Percentiles rank a stretch among this genome's conserved stretches.
Evolutionary conservation across 768 basidiomycete species (phyloP).

Genomic region (Lactarius vividus): DNA sequence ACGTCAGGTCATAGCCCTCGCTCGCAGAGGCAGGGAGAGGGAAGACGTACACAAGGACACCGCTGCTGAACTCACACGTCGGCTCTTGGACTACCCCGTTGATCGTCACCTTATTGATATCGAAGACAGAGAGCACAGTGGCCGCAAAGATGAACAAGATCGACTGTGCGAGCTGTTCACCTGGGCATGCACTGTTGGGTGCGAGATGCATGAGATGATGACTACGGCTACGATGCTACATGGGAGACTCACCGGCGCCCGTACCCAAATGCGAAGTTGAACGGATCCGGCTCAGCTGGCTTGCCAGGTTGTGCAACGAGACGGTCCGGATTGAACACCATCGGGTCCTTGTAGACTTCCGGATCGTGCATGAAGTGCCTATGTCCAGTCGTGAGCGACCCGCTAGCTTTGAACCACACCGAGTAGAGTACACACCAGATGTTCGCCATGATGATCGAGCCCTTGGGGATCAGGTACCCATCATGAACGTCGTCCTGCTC

Average conservation of each 20-base stretch:
- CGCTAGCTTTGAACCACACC: not conserved
- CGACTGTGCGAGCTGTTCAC: slow-evolving; percentile 26
- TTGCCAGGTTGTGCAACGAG: slow-evolving; percentile 29
- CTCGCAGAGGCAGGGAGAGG: not conserved
- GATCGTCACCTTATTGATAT: slow-evolving; percentile 23
- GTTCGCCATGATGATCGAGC: slow-evolving; percentile 37
- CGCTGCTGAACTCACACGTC: slow-evolving; percentile 20
- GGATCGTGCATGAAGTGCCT: slow-evolving; percentile 36
- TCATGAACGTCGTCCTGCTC: slow-evolving; percentile 40
- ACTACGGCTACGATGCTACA: not conserved
- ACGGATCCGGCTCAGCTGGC: slow-evolving; percentile 28
- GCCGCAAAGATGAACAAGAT: slow-evolving; percentile 27
- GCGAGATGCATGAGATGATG: not conserved
- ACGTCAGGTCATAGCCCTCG: not conserved
- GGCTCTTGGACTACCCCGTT: slow-evolving; percentile 27
- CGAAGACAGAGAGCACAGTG: slow-evolving; percentile 27
- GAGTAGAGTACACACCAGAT: slow-evolving; percentile 31
- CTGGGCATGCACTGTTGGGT: slow-evolving; percentile 25
- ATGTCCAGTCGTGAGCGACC: not conserved
- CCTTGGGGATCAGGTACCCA: slow-evolving; percentile 40
- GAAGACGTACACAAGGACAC: slow-evolving; percentile 22
- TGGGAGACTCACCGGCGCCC: slow-evolving; percentile 30
- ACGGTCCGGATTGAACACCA: slow-evolving; percentile 34
- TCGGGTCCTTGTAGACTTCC: slow-evolving; percentile 32
- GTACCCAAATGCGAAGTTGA: slow-evolving; percentile 30